Evolutionary conservation across 2,329 filamentous ascomycete genomes (phyloP), one percentile per base, ranked within the genome.

Genomic region (Penicillium sp.): DNA sequence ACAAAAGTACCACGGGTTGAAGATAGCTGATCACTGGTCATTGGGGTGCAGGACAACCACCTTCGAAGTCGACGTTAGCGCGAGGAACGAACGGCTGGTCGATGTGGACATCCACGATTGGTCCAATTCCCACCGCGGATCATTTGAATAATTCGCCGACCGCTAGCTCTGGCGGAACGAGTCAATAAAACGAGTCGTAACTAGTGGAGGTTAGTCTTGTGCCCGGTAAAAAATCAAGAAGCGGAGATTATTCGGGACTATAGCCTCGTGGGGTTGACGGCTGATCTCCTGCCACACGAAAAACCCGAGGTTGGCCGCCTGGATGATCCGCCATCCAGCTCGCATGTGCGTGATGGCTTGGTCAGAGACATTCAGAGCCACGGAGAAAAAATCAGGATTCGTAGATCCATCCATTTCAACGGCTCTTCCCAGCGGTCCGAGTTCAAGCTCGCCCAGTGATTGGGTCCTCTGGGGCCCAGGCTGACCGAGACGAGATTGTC

Each of bases 91-190:
- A 36, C 13, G 27, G 39, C 36, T 35, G 18, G 33, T 37, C 16
- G n/a, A 22, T 37, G 57, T 59, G 53, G 56, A 58, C 51, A 43
- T 31, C 18, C 44, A 35, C 37, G 19, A 61, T 49, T 61, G 59
- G 50, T 59, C 53, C 58, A 61, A 47, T 18, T 22, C 14, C 36
- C 49, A n/a, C 24, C 41, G 56, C 37, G 46, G 55, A 58, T 60
- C 60, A 49, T 11, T 56, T 50, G 24, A 58, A 50, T 51, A 63
- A 64, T 64, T 64, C 61, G 61, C 61, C 61, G 61, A 61, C 47
- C 22, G 35, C 35, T 50, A 22, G 43, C 44, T 44, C 46, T 16
- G 36, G 16, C 16, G 40, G 40, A 41, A 41, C 27, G 33, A 36
- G n/a, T 37, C 19, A 13, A 43, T 43, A 13, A 11, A 13, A 11